Evolutionary conservation across 2,329 filamentous ascomycete genomes (phyloP), one percentile per base, ranked within the genome.

Genomic region (Epichloe gansuensis): DNA sequence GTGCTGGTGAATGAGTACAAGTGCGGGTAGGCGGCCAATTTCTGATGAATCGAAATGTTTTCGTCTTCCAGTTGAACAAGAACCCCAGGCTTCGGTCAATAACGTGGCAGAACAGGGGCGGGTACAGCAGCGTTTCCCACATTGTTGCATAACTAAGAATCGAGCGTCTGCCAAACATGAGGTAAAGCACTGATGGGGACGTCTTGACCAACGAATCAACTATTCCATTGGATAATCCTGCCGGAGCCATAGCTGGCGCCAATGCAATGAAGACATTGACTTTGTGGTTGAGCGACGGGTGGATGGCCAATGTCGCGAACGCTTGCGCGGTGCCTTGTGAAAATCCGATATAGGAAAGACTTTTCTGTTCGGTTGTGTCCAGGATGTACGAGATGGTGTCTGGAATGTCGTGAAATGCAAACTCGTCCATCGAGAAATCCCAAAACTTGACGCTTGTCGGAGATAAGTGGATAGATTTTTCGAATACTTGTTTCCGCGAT

Each of bases 341-440:
- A 71, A 98, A 98, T 23, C 93, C 93, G 65, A 98, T 86, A 65
- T 98, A 98, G 1, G 91, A 96, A 28, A 98, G 72, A 42, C 90
- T 94, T 35, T 82, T 76, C 65, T 94, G 88, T 50, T 77, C 76
- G 0, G 93, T 97, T 0, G 87, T 87, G 42, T 85, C 81, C 23
- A 98, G 78, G 55, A 98, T 88, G 65, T 98, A 97, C 51, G 83
- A 78, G 62, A 98, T 97, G 58, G 85, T 91, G 68, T 98, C 86
- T 1, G 93, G 93, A 55, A 98, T 96, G 67, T 98, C 93, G 66
- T 97, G 83, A 63, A 98, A 95, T 47, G 93, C 93, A 65, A 98
- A 98, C 64, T 98, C 88, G 65, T 98, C 93, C 65, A 98, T 97
- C 50, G 89, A 95, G 66, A 98, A 98, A 67, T 96, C 85, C 93